phyloP scores from a whole-genome alignment of 2,329 filamentous ascomycete genomes.

The Aureobasidium sp. region DNA sequence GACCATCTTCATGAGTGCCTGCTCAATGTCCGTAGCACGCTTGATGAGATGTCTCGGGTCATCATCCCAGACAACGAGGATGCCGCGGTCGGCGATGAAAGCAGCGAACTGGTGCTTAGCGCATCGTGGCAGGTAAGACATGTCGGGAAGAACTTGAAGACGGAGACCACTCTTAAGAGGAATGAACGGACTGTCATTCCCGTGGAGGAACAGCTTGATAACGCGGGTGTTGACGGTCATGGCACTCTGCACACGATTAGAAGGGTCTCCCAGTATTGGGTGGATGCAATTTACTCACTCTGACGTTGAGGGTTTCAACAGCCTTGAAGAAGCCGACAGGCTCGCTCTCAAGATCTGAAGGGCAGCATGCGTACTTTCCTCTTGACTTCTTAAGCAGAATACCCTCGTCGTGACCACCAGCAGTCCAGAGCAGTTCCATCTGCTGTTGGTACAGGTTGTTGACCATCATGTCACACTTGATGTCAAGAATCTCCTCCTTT shows the following conservation, averaged over 20 bases:
- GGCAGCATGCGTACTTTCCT: constrained; percentile 46
- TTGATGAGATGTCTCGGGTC: constrained; percentile 49
- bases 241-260: constrained; percentile 44
- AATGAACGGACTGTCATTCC: constrained; percentile 47
- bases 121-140: constrained; percentile 50
- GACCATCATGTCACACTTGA: constrained; percentile 56
- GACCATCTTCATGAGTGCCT: constrained; percentile 50
- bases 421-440: constrained; percentile 48
- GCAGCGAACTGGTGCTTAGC: constrained; percentile 61
- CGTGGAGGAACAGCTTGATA: constrained; percentile 53
- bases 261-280: neutral
- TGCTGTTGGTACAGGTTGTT: constrained; percentile 58
- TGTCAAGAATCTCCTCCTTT: constrained; percentile 42
- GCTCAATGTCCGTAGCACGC: constrained; percentile 47
- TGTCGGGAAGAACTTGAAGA: constrained; percentile 54
- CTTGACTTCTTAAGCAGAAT: constrained; percentile 48
- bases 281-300: constrained; percentile 34
- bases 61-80: constrained; percentile 59
- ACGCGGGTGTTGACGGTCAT: constrained; percentile 62
- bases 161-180: constrained; percentile 52
- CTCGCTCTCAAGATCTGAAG: constrained; percentile 39
- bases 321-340: constrained; percentile 45
- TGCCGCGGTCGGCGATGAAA: constrained; percentile 51
- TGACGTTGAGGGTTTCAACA: constrained; percentile 45
- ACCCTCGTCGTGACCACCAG: constrained; percentile 44